A percentile compares a stretch with the other conserved stretches of the same genome.
These are phyloP conservation scores for Prosopis cineraria DNA, from an alignment of 306 rosid genomes.

Conservation along the genomic window DNA sequence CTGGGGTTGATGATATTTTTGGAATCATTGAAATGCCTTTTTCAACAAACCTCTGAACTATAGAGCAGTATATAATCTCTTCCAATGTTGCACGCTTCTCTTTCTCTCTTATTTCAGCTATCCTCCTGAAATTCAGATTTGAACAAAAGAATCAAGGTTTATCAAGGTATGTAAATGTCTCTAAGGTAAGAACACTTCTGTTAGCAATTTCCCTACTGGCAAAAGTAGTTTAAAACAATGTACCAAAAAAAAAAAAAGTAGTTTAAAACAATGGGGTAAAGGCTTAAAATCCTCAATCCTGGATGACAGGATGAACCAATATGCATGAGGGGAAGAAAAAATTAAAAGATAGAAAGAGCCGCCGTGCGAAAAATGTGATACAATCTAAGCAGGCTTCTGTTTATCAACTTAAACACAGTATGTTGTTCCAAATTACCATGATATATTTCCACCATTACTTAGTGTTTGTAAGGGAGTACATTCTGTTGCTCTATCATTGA, in stretches of 20 bases:
- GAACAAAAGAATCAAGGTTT: neutral
- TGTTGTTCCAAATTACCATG: neutral
- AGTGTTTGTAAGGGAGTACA: neutral
- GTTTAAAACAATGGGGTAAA: neutral
- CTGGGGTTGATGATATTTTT: constrained; percentile 62
- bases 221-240: too few relatives aligned
- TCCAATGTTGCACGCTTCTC: constrained; percentile 67
- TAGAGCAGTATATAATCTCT: constrained; percentile 84
- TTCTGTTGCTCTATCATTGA: neutral
- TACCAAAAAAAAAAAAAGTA: too few relatives aligned
- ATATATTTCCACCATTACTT: neutral
- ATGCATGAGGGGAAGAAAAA: neutral
- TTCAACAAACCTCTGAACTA: constrained; percentile 69
- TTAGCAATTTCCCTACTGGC: neutral
- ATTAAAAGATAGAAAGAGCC: neutral
- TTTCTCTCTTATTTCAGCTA: constrained; percentile 82
- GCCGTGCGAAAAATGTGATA: neutral
- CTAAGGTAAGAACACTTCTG: neutral
- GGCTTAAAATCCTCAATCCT: neutral
- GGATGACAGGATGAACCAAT: neutral
- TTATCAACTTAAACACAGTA: neutral
- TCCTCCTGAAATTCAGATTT: constrained; percentile 68
- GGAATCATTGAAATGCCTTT: constrained; percentile 78
- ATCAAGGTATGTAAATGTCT: neutral
- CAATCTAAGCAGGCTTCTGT: neutral